Evolutionary conservation across 2,329 filamentous ascomycete genomes (phyloP).

Genomic region (Samsoniella hepiali): DNA sequence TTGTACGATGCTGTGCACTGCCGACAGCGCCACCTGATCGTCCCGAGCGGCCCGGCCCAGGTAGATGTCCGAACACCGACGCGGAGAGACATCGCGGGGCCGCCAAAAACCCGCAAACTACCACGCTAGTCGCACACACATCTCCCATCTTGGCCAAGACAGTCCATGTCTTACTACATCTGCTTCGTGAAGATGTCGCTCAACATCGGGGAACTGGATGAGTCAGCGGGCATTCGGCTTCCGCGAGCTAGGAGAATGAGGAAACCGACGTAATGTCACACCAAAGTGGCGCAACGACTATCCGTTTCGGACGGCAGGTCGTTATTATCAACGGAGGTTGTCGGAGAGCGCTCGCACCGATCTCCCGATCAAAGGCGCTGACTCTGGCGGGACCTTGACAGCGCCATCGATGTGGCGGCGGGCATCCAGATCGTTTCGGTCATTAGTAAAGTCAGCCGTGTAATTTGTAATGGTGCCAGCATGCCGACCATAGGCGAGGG

Average conservation of each 20-base stretch:
- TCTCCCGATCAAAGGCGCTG: background rate
- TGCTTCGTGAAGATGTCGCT: background rate
- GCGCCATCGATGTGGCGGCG: background rate
- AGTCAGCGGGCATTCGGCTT: conserved; percentile 6
- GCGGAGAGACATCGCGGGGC: background rate
- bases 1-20: background rate
- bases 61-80: conserved; percentile 11
- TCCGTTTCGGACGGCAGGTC: background rate
- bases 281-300: background rate
- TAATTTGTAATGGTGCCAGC: too few relatives aligned
- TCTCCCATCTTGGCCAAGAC: background rate
- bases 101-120: background rate
- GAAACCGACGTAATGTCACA: background rate
- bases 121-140: background rate
- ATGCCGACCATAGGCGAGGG: too few relatives aligned
- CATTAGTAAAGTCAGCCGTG: too few relatives aligned
- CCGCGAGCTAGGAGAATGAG: background rate
- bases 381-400: background rate
- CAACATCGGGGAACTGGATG: background rate
- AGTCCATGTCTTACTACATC: background rate
- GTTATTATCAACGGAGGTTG: background rate
- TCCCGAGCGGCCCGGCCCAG: conserved; percentile 5
- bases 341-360: background rate
- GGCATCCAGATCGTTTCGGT: background rate
- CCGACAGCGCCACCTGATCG: background rate